These are phyloP conservation scores for Macrolepiota dolichaula DNA, from an alignment of 768 basidiomycete species.

Conservation along the genomic window DNA sequence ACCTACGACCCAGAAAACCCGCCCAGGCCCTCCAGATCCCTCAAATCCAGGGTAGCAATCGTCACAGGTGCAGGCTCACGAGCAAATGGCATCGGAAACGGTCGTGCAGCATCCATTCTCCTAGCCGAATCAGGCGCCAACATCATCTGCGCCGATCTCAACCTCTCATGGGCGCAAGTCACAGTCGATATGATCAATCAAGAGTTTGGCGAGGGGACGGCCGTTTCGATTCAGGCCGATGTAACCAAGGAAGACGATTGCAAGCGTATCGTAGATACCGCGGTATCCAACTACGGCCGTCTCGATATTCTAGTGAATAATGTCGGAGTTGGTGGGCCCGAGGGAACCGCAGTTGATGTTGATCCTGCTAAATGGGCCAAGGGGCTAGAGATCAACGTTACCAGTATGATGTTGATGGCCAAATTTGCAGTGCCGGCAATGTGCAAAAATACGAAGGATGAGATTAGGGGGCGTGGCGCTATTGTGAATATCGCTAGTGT, in stretches of 20 bases:
- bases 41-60: conserved; percentile 33
- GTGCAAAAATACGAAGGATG: conserved; percentile 29
- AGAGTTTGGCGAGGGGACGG: conserved; percentile 31
- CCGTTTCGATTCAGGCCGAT: conserved; percentile 31
- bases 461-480: conserved; percentile 30
- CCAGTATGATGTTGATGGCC: conserved; percentile 42
- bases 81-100: conserved; percentile 37
- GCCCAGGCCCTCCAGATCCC: conserved; percentile 30
- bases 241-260: conserved; percentile 33
- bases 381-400: conserved; percentile 36
- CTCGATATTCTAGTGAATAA: conserved; percentile 42
- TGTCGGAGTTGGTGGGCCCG: conserved; percentile 36
- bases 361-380: conserved; percentile 31
- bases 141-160: conserved; percentile 35
- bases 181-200: conserved; percentile 36
- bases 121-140: conserved; percentile 37
- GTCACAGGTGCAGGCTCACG: conserved; percentile 41
- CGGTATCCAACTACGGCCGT: conserved; percentile 32
- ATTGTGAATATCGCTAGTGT: conserved; percentile 41
- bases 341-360: conserved; percentile 36
- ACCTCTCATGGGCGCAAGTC: conserved; percentile 30
- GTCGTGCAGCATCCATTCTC: conserved; percentile 37
- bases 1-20: conserved; percentile 22
- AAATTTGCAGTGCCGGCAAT: conserved; percentile 41
- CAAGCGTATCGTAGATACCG: conserved; percentile 30